Conservation (phyloP, 805 yeast genomes). For the Ogataea polymorpha region DNA sequence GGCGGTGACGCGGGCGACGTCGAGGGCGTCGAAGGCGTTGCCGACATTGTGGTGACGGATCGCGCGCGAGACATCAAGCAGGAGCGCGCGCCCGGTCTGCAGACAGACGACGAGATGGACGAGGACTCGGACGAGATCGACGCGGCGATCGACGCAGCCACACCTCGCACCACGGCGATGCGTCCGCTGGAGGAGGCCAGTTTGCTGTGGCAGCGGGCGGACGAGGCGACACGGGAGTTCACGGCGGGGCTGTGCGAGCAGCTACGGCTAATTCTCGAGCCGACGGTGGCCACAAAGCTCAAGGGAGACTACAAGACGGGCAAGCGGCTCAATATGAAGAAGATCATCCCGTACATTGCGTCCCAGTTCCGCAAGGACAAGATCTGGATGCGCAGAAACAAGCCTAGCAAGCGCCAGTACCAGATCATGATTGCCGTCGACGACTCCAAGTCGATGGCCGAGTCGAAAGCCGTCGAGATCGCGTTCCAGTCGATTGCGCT, state of each 20-base stretch:
- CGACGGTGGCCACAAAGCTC: constrained; percentile 92
- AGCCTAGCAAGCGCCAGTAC: constrained; percentile 95
- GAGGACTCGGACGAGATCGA: constrained; percentile 11
- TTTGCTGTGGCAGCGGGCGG: constrained; percentile 79
- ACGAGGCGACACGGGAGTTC: constrained; percentile 79
- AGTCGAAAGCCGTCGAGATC: constrained; percentile 80
- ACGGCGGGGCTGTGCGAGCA: constrained; percentile 91
- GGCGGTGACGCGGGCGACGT: constrained; percentile 29
- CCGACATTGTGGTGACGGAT: constrained; percentile 6
- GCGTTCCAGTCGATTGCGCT: constrained; percentile 94
- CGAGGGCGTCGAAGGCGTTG: constrained; percentile 15
- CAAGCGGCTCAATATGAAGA: constrained; percentile 93
- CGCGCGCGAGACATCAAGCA: constrained; percentile 22
- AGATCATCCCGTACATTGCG: constrained; percentile 96
- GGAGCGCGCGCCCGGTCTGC: constrained; percentile 45
- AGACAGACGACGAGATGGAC: constrained; percentile 32
- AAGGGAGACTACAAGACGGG: constrained; percentile 97
- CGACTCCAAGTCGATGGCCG: constrained; percentile 97
- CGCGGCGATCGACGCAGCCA: constrained; percentile 7
- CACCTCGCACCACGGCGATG: constrained; percentile 19
- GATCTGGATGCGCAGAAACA: constrained; percentile 96
- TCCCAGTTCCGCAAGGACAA: constrained; percentile 96
- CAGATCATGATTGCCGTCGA: constrained; percentile 97
- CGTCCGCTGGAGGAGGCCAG: constrained; percentile 57
- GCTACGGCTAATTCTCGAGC: constrained; percentile 86